phyloP scores from a whole-genome alignment of 1,139 yeast species.

The Wickerhamomyces sp. region DNA sequence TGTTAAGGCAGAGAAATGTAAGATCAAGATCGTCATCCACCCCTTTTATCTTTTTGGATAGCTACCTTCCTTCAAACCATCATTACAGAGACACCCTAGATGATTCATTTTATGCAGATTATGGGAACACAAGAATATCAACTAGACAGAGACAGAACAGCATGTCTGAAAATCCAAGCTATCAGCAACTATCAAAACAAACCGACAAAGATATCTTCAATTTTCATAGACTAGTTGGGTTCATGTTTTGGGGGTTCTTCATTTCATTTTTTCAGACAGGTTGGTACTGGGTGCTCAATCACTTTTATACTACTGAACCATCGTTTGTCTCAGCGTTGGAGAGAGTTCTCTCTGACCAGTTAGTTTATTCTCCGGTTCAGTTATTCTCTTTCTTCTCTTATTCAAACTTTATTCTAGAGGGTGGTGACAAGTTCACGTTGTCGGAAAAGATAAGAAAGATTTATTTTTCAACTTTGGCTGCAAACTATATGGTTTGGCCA shows the following conservation, averaged over 20 bases:
- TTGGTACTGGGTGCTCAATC: constrained; percentile 83
- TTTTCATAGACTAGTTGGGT: constrained; percentile 70
- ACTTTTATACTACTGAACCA: constrained; percentile 75
- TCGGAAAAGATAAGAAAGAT: constrained; percentile 56
- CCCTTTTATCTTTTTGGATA: constrained; percentile 12
- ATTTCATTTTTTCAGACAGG: constrained; percentile 81
- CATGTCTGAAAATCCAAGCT: constrained; percentile 26
- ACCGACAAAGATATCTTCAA: constrained; percentile 43
- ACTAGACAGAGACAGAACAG: constrained; percentile 30
- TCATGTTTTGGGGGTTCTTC: constrained; percentile 82
- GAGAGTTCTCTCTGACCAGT: constrained; percentile 84
- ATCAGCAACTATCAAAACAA: constrained; percentile 33
- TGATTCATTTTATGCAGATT: constrained; percentile 26
- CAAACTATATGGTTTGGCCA: constrained; percentile 91
- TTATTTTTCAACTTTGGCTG: constrained; percentile 71
- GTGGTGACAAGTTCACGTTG: constrained; percentile 63
- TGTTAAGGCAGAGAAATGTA: constrained; percentile 26
- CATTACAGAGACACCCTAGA: constrained; percentile 14
- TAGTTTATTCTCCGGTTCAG: constrained; percentile 83
- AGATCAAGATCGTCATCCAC: constrained; percentile 14
- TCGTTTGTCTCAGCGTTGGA: constrained; percentile 77
- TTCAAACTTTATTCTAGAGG: constrained; percentile 76
- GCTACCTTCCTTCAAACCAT: constrained; percentile 5
- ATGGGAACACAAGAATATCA: constrained; percentile 17
- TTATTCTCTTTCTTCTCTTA: constrained; percentile 77